These are phyloP conservation scores for Phytophthora pistaciae DNA, from an alignment of 352 stramenopile species.

Conservation along the genomic window DNA sequence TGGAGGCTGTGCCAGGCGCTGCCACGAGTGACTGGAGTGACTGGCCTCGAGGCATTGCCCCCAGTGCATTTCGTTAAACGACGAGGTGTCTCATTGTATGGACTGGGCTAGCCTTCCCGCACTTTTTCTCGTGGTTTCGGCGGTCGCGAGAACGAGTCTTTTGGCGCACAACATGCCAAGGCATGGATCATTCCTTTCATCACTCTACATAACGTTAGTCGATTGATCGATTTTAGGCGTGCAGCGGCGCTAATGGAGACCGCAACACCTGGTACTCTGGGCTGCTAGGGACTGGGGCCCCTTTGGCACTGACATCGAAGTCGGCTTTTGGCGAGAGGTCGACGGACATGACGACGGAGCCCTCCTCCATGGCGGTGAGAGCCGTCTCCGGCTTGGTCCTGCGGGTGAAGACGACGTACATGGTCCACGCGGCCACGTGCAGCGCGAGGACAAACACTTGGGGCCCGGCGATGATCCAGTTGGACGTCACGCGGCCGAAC, in stretches of 20 bases:
- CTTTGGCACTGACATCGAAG: slow-evolving; percentile 16
- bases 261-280: slow-evolving; percentile 27
- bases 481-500: slow-evolving; percentile 51
- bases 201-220: not conserved
- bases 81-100: not conserved
- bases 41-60: not conserved
- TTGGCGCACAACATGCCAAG: not conserved
- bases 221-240: slow-evolving; percentile 14
- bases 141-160: not conserved
- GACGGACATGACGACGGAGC: slow-evolving; percentile 11
- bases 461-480: slow-evolving; percentile 64
- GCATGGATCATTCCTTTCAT: slow-evolving; percentile 3
- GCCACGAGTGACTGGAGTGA: not conserved
- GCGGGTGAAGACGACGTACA: slow-evolving; percentile 41
- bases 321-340: slow-evolving; percentile 27
- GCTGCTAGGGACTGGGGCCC: slow-evolving; percentile 9
- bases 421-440: slow-evolving; percentile 37
- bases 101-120: slow-evolving; percentile 2
- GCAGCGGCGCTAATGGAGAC: slow-evolving; percentile 26
- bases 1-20: not conserved
- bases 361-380: slow-evolving; percentile 19
- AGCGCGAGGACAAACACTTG: slow-evolving; percentile 55
- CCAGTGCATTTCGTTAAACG: not conserved
- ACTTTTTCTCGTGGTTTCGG: slow-evolving; percentile 10
- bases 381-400: slow-evolving; percentile 9